Evolutionary conservation across 164 flowering plant species (phyloP), one percentile per base, ranked within the genome.

Genomic region (Magnolia officinalis): DNA sequence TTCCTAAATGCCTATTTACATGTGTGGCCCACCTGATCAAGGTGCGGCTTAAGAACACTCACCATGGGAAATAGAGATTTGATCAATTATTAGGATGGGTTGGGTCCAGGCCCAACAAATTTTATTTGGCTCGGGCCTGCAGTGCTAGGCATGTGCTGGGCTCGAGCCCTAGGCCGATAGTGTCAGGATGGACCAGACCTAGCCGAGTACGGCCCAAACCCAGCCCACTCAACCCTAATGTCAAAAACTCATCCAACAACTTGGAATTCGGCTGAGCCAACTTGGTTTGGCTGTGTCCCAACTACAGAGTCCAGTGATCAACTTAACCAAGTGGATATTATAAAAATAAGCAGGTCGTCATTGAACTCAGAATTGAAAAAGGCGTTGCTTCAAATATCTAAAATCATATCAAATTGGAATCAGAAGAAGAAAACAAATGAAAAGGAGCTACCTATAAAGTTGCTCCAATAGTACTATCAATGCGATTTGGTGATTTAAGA

Each of bases 401-500:
- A 26, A 55, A 59, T n/a, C 20, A 31, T 18, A 24, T 16, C 1
- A 24, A 7, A 16, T 23, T 50, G 67, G 14, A 67, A 19, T 70
- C 13, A 7, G 23, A 68, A 29, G 31, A 20, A 37, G 50, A 69
- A 69, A 8, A 68, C 3, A 13, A 21, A 20, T 19, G 18, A 67
- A 23, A 20, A 19, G 49, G 50, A 50, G 24, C 75, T 71, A 91
- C 96, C 98, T 88, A 74, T 94, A 91, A 76, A 94, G 92, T 76
- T 91, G 98, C 82, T 94, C 98, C 73, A 89, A 76, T 8, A 94
- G 90, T 72, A 94, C 92, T 72, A 92, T 71, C 37, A 94, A 71
- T 58, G 96, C 97, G 81, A 94, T 84, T 74, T 94, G 92, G 81
- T 94, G 97, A 84, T 94, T 94, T 61, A 94, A 81, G 49, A 92